These are phyloP conservation scores for Lyophyllum atratum DNA, from an alignment of 768 basidiomycete species.

Conservation along the genomic window DNA sequence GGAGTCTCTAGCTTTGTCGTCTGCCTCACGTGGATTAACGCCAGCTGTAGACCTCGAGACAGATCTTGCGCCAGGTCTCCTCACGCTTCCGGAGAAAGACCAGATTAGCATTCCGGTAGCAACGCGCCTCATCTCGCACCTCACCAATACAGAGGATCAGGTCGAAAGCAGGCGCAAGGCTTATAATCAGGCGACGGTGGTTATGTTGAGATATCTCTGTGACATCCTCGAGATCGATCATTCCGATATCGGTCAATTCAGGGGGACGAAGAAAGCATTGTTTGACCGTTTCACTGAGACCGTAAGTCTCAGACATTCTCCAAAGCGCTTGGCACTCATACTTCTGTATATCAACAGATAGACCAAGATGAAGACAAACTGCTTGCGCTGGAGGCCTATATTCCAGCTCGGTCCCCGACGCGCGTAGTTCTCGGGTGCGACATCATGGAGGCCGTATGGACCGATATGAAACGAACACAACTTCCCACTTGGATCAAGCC, in stretches of 20 bases:
- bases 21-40: not conserved
- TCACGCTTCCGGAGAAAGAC: not conserved
- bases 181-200: not conserved
- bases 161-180: not conserved
- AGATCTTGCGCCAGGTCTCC: not conserved
- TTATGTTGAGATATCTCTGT: not conserved
- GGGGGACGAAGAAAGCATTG: not conserved
- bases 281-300: not conserved
- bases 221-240: not conserved
- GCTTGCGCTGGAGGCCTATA: not conserved
- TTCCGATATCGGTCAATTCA: not conserved
- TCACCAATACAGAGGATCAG: not conserved
- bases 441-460: slow-evolving; percentile 27
- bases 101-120: not conserved
- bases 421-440: slow-evolving; percentile 27
- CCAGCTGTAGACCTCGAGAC: not conserved
- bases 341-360: not conserved
- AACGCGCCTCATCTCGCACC: slow-evolving; percentile 1
- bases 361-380: not conserved
- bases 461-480: slow-evolving; percentile 8
- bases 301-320: too few species aligned
- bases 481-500: not conserved
- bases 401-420: not conserved
- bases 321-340: too few species aligned
- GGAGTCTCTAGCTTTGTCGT: not conserved